Percentiles rank a stretch among this genome's conserved stretches.
Evolutionary conservation across 2,329 filamentous ascomycete species (phyloP).

Genomic region (Pseudogymnoascus sp.): DNA sequence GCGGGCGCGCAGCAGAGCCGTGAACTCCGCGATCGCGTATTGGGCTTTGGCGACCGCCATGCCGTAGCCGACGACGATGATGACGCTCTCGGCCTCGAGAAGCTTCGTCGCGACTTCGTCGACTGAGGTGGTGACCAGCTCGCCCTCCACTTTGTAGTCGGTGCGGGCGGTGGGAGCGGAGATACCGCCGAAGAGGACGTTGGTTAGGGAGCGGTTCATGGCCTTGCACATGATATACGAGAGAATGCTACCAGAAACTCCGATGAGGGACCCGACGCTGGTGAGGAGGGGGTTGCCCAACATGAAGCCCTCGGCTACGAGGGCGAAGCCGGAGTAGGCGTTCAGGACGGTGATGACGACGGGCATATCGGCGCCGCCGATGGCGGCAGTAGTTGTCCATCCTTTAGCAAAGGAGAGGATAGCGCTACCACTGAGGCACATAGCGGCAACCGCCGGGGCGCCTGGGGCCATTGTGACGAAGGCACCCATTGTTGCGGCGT

Average conservation of each 20-base stretch:
- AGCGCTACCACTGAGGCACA: slow-evolving; percentile 68
- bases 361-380: slow-evolving; percentile 90
- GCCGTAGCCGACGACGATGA: slow-evolving; percentile 80
- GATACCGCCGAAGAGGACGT: slow-evolving; percentile 81
- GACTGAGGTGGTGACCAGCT: slow-evolving; percentile 67
- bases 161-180: slow-evolving; percentile 50
- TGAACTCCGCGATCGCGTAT: slow-evolving; percentile 81
- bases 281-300: slow-evolving; percentile 78
- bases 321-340: slow-evolving; percentile 81
- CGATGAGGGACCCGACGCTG: slow-evolving; percentile 78
- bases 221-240: slow-evolving; percentile 83
- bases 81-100: slow-evolving; percentile 70
- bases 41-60: slow-evolving; percentile 94
- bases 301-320: slow-evolving; percentile 90
- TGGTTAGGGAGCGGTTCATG: slow-evolving; percentile 86
- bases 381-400: slow-evolving; percentile 78
- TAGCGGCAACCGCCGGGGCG: slow-evolving; percentile 68
- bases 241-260: slow-evolving; percentile 79
- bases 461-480: slow-evolving; percentile 78
- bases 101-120: slow-evolving; percentile 75
- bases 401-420: slow-evolving; percentile 76
- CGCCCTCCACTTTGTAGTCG: slow-evolving; percentile 70
- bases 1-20: slow-evolving; percentile 61
- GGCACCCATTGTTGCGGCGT: slow-evolving; percentile 73
- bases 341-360: slow-evolving; percentile 88